Percentiles rank a stretch among this genome's conserved stretches.
Evolutionary conservation across 2,329 filamentous ascomycete genomes (phyloP).

Genomic region (Mycosphaerella sp.): DNA sequence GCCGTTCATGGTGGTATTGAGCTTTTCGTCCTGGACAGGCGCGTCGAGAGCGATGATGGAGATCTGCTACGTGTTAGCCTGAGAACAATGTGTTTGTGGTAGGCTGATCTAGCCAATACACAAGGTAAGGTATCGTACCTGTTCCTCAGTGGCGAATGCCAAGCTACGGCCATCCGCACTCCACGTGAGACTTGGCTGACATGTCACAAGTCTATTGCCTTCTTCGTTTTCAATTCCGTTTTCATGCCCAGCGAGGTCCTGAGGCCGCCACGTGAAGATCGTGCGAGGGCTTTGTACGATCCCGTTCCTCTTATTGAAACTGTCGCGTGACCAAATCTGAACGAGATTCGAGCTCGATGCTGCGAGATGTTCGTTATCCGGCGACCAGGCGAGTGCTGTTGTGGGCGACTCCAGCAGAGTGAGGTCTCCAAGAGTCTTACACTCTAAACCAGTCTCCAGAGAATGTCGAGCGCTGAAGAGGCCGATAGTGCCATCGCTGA

Average conservation of each 20-base stretch:
- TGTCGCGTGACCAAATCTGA: conserved; percentile 38
- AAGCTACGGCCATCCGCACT: conserved; percentile 50
- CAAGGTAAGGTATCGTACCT: conserved; percentile 35
- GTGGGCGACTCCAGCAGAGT: conserved; percentile 29
- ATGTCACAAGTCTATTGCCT: not conserved
- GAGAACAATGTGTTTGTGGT: not conserved
- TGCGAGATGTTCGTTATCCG: conserved; percentile 39
- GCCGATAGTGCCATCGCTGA: conserved; percentile 36
- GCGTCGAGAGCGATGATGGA: conserved; percentile 1
- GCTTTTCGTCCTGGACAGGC: not conserved
- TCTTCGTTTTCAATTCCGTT: conserved; percentile 2
- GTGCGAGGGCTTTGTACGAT: conserved; percentile 15
- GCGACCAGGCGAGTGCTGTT: conserved; percentile 41
- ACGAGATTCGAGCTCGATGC: conserved; percentile 40
- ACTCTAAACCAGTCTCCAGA: conserved; percentile 4
- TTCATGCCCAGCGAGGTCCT: not conserved
- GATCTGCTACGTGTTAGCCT: not conserved
- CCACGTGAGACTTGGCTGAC: conserved; percentile 42
- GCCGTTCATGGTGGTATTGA: not conserved
- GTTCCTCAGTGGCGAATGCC: conserved; percentile 39
- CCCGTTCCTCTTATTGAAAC: conserved; percentile 18
- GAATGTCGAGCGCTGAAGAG: conserved; percentile 35
- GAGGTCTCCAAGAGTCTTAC: conserved; percentile 19
- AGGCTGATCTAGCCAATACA: not conserved
- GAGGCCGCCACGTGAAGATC: conserved; percentile 27